Conservation (phyloP, 2,329 filamentous ascomycete species). For the Xylaria sp. region DNA sequence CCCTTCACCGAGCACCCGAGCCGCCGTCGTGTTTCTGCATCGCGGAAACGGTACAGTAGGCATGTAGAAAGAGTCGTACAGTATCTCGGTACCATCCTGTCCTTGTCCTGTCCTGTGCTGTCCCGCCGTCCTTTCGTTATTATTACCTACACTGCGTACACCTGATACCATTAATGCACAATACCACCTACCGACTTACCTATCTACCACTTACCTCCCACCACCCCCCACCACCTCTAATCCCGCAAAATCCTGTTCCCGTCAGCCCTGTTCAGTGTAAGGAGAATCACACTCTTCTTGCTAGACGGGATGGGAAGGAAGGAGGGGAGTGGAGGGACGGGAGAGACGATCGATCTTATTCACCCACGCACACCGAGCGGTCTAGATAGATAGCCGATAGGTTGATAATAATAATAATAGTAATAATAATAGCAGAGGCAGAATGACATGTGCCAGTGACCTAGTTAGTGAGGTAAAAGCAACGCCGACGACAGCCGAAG, state of each 20-base stretch:
- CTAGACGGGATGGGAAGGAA: conserved; percentile 9
- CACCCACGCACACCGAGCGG: conserved; percentile 24
- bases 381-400: conserved; percentile 29
- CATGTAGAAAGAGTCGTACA: neutral
- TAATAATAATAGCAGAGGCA: neutral
- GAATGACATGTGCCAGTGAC: neutral
- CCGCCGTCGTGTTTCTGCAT: conserved; percentile 35
- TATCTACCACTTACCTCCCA: conserved; percentile 1
- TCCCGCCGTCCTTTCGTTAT: neutral
- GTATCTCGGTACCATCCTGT: conserved; percentile 9
- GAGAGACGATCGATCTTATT: conserved; percentile 31
- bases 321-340: conserved; percentile 10
- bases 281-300: conserved; percentile 23
- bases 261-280: conserved; percentile 30
- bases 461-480: neutral
- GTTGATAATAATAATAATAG: neutral
- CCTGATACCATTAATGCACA: conserved; percentile 24
- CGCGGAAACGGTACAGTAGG: conserved; percentile 20
- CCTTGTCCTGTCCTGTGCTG: neutral
- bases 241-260: conserved; percentile 30
- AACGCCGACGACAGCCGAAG: conserved; percentile 2
- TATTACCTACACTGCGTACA: conserved; percentile 11
- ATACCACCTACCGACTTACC: conserved; percentile 12
- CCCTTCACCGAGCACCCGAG: conserved; percentile 40
- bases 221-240: conserved; percentile 5